A percentile compares a stretch with the other conserved stretches of the same genome.
These are phyloP conservation scores for Moricandia arvensis DNA, from an alignment of 345 rosid species.

Conservation along the genomic window DNA sequence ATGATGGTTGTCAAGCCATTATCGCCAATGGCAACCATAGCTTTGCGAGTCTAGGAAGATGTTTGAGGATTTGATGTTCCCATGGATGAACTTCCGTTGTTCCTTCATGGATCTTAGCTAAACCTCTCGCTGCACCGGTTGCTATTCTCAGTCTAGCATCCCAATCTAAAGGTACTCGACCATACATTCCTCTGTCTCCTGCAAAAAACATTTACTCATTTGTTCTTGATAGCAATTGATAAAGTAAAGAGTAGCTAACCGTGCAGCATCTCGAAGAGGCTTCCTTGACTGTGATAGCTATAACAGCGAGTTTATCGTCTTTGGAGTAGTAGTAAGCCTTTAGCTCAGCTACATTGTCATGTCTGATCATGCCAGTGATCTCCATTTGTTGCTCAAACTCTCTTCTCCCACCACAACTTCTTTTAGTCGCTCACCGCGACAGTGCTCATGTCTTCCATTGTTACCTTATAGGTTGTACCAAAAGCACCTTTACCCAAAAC, in stretches of 20 bases:
- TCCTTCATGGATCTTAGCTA: slow-evolving; percentile 63
- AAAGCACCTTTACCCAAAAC: slow-evolving; percentile 81
- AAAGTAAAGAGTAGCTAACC: slow-evolving; percentile 45
- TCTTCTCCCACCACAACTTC: slow-evolving; percentile 78
- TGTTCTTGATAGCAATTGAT: neutral
- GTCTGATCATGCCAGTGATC: slow-evolving; percentile 68
- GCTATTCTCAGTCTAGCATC: slow-evolving; percentile 67
- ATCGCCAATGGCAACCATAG: slow-evolving; percentile 67
- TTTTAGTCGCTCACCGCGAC: slow-evolving; percentile 83
- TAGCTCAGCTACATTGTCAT: slow-evolving; percentile 75
- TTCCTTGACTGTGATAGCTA: slow-evolving; percentile 67
- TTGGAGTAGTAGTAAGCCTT: slow-evolving; percentile 89
- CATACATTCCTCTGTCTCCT: slow-evolving; percentile 49
- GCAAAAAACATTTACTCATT: neutral
- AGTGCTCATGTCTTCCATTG: slow-evolving; percentile 44
- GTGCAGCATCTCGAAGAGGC: slow-evolving; percentile 64
- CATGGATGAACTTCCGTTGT: slow-evolving; percentile 65
- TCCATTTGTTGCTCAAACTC: slow-evolving; percentile 98
- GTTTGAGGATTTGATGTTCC: slow-evolving; percentile 84
- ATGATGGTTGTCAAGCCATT: slow-evolving; percentile 64
- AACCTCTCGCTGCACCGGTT: slow-evolving; percentile 71
- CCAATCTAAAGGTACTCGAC: slow-evolving; percentile 60
- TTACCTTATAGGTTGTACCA: slow-evolving; percentile 79
- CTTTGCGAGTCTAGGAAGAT: slow-evolving; percentile 60
- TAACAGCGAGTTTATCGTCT: slow-evolving; percentile 90